phyloP scores from a whole-genome alignment of 2,329 filamentous ascomycete species.

The Apiospora aurea region DNA sequence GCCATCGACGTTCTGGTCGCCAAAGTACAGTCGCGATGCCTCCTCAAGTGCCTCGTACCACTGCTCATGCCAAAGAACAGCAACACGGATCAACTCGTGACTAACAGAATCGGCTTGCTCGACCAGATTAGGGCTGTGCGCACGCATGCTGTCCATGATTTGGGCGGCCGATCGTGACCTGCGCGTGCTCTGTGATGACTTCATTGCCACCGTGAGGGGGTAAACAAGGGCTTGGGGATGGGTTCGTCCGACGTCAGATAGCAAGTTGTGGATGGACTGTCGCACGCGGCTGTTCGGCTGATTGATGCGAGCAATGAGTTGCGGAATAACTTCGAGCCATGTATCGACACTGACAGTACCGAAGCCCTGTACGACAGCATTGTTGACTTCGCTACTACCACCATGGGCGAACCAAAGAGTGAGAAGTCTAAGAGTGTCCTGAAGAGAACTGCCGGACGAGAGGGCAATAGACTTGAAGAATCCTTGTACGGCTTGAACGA shows the following conservation, averaged over 20 bases:
- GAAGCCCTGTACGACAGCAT: constrained; percentile 88
- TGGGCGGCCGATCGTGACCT: constrained; percentile 87
- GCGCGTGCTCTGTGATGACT: constrained; percentile 81
- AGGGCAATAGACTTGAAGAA: constrained; percentile 98
- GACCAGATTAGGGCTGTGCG: constrained; percentile 90
- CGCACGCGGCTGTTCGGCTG: constrained; percentile 91
- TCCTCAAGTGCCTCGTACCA: constrained; percentile 99
- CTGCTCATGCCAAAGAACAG: constrained; percentile 97
- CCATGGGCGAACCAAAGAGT: constrained; percentile 98
- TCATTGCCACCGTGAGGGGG: constrained; percentile 96
- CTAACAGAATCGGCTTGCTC: constrained; percentile 96
- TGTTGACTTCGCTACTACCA: constrained; percentile 85
- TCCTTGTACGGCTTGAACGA: constrained; percentile 91
- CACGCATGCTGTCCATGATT: constrained; percentile 98
- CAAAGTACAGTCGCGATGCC: constrained; percentile 95
- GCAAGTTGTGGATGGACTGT: constrained; percentile 87
- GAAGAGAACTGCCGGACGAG: constrained; percentile 88
- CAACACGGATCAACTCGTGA: constrained; percentile 94
- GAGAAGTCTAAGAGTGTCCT: constrained; percentile 90
- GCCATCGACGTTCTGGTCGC: constrained; percentile 94
- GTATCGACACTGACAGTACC: constrained; percentile 93
- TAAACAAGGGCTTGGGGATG: constrained; percentile 98
- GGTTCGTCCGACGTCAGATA: constrained; percentile 90
- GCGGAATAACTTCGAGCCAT: constrained; percentile 97
- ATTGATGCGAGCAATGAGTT: constrained; percentile 96